Evolutionary conservation across 805 yeast species (phyloP).

Genomic region (Starmerella floris): DNA sequence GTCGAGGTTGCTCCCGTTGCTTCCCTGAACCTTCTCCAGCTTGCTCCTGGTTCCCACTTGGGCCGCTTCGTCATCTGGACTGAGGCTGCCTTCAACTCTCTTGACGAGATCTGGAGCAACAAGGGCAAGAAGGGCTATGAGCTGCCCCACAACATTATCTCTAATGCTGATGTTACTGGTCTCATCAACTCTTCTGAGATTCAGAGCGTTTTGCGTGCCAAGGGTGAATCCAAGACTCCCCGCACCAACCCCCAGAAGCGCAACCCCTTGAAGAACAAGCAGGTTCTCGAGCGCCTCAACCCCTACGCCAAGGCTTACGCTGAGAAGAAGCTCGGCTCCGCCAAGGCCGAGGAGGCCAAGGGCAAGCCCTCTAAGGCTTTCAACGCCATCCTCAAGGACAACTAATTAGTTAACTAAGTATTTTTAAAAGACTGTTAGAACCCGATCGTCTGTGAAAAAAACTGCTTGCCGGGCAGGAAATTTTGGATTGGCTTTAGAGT

Average conservation of each 20-base stretch:
- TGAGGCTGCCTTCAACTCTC: conserved; percentile 91
- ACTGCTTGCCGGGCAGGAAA: too few relatives aligned
- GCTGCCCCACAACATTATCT: conserved; percentile 84
- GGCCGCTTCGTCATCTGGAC: conserved; percentile 99
- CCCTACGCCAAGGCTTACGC: conserved; percentile 98
- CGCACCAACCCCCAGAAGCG: conserved; percentile 92
- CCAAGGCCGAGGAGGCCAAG: conserved; percentile 54
- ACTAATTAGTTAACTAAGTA: conserved; percentile 21
- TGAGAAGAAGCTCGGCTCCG: conserved; percentile 78
- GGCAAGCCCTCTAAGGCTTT: conserved; percentile 26
- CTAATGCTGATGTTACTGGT: conserved; percentile 93
- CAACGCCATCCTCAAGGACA: conserved; percentile 25
- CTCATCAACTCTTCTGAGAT: conserved; percentile 98
- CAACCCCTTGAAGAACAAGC: conserved; percentile 99
- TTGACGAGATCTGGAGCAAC: conserved; percentile 95
- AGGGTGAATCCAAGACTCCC: conserved; percentile 81
- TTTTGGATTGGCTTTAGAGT: too few relatives aligned
- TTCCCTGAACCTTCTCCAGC: conserved; percentile 88
- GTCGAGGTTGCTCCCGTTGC: conserved; percentile 92
- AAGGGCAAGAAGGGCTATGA: conserved; percentile 83
- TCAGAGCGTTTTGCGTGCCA: conserved; percentile 90
- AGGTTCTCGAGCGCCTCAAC: conserved; percentile 94
- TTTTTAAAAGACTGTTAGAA: too few relatives aligned
- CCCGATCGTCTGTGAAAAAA: too few relatives aligned
- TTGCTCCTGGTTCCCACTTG: conserved; percentile 99